Percentiles rank a stretch among this genome's conserved stretches.
These are phyloP conservation scores for Extremus antarcticus DNA, from an alignment of 495 filamentous ascomycete species.

Conservation along the genomic window DNA sequence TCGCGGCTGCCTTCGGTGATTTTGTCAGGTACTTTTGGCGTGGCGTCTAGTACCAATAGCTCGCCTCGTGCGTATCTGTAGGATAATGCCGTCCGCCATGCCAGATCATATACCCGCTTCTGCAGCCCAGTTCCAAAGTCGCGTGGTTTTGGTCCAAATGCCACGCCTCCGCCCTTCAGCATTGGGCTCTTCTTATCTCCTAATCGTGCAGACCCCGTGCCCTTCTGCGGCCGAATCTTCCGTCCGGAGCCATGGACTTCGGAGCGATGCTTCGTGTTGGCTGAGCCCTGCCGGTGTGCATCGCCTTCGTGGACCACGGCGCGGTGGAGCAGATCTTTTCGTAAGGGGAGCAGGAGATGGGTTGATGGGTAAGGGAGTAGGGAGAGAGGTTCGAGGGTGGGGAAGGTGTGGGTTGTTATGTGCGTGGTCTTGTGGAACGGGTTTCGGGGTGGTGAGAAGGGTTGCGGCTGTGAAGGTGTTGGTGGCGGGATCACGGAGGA, in stretches of 20 bases:
- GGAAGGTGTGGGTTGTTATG: slow-evolving; percentile 82
- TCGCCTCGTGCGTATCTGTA: slow-evolving; percentile 81
- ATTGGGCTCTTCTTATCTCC: slow-evolving; percentile 77
- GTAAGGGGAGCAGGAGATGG: slow-evolving; percentile 75
- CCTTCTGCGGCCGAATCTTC: slow-evolving; percentile 80
- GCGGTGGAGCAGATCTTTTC: slow-evolving; percentile 85
- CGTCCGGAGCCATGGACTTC: slow-evolving; percentile 71
- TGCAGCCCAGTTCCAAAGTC: slow-evolving; percentile 80
- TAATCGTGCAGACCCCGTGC: slow-evolving; percentile 63
- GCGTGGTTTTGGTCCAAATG: slow-evolving; percentile 74
- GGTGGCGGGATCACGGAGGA: slow-evolving; percentile 21
- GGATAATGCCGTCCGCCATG: slow-evolving; percentile 87
- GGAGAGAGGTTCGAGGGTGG: slow-evolving; percentile 70
- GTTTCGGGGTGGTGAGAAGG: slow-evolving; percentile 6
- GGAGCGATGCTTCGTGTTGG: slow-evolving; percentile 68
- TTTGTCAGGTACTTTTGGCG: slow-evolving; percentile 46
- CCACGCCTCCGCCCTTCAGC: slow-evolving; percentile 72
- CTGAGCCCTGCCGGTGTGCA: slow-evolving; percentile 74
- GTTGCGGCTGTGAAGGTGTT: not conserved
- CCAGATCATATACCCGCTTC: slow-evolving; percentile 86
- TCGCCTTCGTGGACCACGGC: slow-evolving; percentile 92
- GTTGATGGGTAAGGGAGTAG: slow-evolving; percentile 69
- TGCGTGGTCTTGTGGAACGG: slow-evolving; percentile 46
- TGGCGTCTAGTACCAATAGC: slow-evolving; percentile 69
- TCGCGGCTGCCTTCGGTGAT: slow-evolving; percentile 28